These are phyloP conservation scores for Filobasidium uniguttulatum DNA, from an alignment of 1,284 basidiomycete genomes.

Conservation along the genomic window DNA sequence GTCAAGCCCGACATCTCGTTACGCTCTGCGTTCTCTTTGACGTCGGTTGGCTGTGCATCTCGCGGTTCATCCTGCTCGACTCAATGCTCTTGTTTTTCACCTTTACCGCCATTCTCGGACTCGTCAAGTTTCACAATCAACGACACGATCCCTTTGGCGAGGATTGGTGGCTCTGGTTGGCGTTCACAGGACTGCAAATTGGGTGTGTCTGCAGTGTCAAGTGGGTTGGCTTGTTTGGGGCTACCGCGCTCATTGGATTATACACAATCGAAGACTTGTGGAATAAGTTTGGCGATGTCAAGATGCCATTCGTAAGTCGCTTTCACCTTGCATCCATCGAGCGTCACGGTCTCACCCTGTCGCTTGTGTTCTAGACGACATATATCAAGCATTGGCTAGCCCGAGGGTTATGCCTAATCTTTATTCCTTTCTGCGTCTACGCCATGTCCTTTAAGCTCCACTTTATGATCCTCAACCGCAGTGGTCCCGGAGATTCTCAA, in stretches of 20 bases:
- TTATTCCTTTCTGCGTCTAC: slow-evolving; percentile 82
- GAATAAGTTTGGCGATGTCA: slow-evolving; percentile 94
- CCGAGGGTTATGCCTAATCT: slow-evolving; percentile 68
- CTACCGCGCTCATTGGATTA: slow-evolving; percentile 80
- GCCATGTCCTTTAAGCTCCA: slow-evolving; percentile 91
- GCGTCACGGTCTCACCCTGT: slow-evolving; percentile 12
- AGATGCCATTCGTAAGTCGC: slow-evolving; percentile 64
- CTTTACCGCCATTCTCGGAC: slow-evolving; percentile 85
- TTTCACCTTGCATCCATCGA: not conserved
- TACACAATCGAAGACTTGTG: slow-evolving; percentile 97
- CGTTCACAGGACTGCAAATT: slow-evolving; percentile 79
- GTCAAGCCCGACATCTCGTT: slow-evolving; percentile 76
- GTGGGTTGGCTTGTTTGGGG: slow-evolving; percentile 80
- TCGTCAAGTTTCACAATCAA: slow-evolving; percentile 94
- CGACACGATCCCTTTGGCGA: slow-evolving; percentile 80
- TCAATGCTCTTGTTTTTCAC: slow-evolving; percentile 98
- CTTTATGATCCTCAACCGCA: slow-evolving; percentile 84
- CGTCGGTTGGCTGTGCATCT: slow-evolving; percentile 90
- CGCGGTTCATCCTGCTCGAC: slow-evolving; percentile 91
- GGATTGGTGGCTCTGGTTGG: slow-evolving; percentile 95
- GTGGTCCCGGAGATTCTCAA: slow-evolving; percentile 91
- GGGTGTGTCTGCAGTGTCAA: slow-evolving; percentile 96
- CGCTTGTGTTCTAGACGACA: slow-evolving; percentile 47
- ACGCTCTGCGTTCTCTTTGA: slow-evolving; percentile 89
- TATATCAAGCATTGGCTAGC: slow-evolving; percentile 88